Evolutionary conservation across 345 rosid species (phyloP).

Genomic region (Bruguiera gymnorhiza): DNA sequence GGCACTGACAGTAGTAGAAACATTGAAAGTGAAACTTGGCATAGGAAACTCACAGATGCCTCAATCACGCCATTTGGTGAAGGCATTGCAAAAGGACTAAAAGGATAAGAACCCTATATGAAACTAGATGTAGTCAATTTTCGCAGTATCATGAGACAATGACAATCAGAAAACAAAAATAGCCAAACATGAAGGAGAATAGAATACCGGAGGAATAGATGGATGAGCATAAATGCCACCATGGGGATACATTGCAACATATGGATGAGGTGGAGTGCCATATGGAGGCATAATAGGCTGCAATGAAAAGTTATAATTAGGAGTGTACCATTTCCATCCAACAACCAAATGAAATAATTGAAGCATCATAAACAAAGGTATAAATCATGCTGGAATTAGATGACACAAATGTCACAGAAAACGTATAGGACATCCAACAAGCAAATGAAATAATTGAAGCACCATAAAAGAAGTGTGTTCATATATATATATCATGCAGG

Average conservation of each 20-base stretch:
- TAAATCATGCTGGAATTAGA: neutral
- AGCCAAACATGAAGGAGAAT: conserved; percentile 7
- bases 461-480: neutral
- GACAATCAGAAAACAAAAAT: conserved; percentile 4
- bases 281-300: conserved; percentile 99
- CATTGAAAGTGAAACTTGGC: conserved; percentile 13
- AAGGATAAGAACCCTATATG: conserved; percentile 87
- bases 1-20: neutral
- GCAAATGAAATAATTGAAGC: neutral
- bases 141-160: neutral
- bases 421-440: neutral
- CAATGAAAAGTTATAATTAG: conserved; percentile 21
- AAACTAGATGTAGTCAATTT: conserved; percentile 17
- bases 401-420: neutral
- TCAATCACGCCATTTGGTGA: conserved; percentile 89
- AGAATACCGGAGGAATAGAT: conserved; percentile 81
- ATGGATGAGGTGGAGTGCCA: conserved; percentile 96
- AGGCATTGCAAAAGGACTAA: conserved; percentile 93
- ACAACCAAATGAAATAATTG: neutral
- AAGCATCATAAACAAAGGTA: neutral
- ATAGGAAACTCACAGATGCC: conserved; percentile 58
- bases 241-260: conserved; percentile 97
- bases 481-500: neutral
- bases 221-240: conserved; percentile 97
- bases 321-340: neutral